A percentile compares a stretch with the other conserved stretches of the same genome.
Evolutionary conservation across 1,139 yeast genomes (phyloP).

Genomic region (Saccharomycopsis hybrid): DNA sequence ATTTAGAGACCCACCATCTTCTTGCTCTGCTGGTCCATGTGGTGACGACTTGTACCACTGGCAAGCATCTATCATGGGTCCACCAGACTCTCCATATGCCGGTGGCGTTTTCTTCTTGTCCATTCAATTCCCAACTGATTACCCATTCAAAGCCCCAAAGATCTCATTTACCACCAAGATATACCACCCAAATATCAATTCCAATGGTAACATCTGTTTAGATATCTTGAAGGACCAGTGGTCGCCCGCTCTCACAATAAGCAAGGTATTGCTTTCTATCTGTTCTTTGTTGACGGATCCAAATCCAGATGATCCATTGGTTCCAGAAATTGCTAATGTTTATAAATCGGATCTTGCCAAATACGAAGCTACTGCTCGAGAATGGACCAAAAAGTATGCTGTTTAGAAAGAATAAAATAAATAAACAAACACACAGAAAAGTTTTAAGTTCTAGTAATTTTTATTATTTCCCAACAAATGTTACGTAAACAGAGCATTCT

Average conservation of each 20-base stretch:
- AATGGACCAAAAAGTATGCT: constrained; percentile 98
- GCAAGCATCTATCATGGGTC: constrained; percentile 98
- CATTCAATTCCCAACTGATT: constrained; percentile 91
- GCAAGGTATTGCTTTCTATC: constrained; percentile 81
- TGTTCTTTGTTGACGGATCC: constrained; percentile 94
- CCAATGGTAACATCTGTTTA: constrained; percentile 81
- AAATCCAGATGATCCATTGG: constrained; percentile 98
- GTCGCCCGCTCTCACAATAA: constrained; percentile 88
- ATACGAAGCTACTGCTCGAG: constrained; percentile 96
- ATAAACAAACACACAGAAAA: too few relatives aligned
- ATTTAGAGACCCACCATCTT: constrained; percentile 97
- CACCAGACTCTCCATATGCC: constrained; percentile 88
- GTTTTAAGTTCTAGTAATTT: too few relatives aligned
- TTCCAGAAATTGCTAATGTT: constrained; percentile 95
- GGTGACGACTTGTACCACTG: constrained; percentile 95
- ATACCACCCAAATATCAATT: constrained; percentile 86
- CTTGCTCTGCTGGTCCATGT: constrained; percentile 98
- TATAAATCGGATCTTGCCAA: constrained; percentile 92
- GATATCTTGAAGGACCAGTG: constrained; percentile 84
- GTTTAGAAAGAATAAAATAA: too few relatives aligned
- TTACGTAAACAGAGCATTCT: too few relatives aligned
- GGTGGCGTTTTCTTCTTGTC: constrained; percentile 90
- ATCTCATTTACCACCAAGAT: constrained; percentile 85
- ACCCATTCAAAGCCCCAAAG: constrained; percentile 92
- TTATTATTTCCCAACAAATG: too few relatives aligned